Base-by-base conservation (phyloP, 257 asterid genomes). In the Vinca minor region DNA sequence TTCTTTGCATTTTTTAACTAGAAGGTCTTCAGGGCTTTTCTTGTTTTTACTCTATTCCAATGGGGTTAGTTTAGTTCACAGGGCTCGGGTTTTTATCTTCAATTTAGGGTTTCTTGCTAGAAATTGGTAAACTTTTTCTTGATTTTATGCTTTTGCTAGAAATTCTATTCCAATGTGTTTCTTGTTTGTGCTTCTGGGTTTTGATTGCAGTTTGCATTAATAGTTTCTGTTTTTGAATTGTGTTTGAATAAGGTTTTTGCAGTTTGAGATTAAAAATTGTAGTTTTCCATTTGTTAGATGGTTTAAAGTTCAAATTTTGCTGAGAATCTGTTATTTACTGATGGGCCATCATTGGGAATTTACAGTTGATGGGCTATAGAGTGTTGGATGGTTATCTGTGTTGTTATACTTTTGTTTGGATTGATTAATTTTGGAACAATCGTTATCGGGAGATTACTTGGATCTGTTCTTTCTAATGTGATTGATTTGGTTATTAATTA, bases 261-360 rank as follows among this genome's bases (percentile, higher is more conserved):
- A 39, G 32, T 64, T 49, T 57, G 68, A 64, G 67, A 8, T 66
- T 62, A 66, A 67, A 48, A 62, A 36, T 53, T 65, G 17, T 68
- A 64, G 62, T 1, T 59, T 59, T 21, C 44, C 67, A 28, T 6
- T 70, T 42, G 50, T 23, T 63, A 1, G 53, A 45, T 65, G 53
- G 65, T 69, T 14, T 45, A 56, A 44, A 48, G 65, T 62, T 46
- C 41, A 46, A 59, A n/a, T 61, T 48, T 69, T 64, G 65, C 48
- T 68, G 44, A 35, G 21, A 26, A 39, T 31, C 61, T 45, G 3
- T 67, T n/a, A 36, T 63, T 38, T 47, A 59, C 64, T 46, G 67
- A 25, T 67, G 59, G n/a, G 72, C 25, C 62, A 38, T 46, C 11
- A 42, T n/a, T 68, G 32, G 26, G 71, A 55, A 41, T 32, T 7